Percentiles rank a stretch among this genome's conserved stretches.
Evolutionary conservation across 2,329 filamentous ascomycete genomes (phyloP).

Genomic region (Colletotrichum godetiae): DNA sequence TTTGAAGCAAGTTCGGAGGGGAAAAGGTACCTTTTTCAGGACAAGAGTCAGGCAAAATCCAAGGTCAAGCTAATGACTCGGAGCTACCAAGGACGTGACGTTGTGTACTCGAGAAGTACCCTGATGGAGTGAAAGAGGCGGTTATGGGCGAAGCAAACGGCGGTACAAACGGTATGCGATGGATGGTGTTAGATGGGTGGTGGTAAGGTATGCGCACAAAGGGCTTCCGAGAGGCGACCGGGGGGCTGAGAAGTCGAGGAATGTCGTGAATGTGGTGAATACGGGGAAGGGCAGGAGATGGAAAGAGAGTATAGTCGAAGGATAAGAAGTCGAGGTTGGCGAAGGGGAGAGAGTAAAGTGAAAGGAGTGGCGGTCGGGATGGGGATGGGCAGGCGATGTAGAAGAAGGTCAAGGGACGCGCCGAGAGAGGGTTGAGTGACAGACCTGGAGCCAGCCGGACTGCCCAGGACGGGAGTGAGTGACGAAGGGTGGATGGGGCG

Average conservation of each 20-base stretch:
- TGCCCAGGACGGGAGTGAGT: constrained; percentile 19
- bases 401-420: constrained; percentile 32
- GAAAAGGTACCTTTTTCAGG: constrained; percentile 26
- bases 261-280: constrained; percentile 18
- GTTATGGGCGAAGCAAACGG: constrained; percentile 16
- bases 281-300: not conserved
- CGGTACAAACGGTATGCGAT: constrained; percentile 9
- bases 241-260: constrained; percentile 28
- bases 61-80: constrained; percentile 40
- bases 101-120: constrained; percentile 20
- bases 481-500: constrained; percentile 27
- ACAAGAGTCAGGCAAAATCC: constrained; percentile 33
- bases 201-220: not conserved
- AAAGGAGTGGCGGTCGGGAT: constrained; percentile 7
- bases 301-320: not conserved
- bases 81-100: constrained; percentile 27
- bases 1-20: constrained; percentile 8
- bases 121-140: constrained; percentile 1
- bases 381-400: constrained; percentile 29
- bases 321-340: constrained; percentile 23
- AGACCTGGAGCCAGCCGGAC: constrained; percentile 5
- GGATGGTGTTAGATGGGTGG: not conserved
- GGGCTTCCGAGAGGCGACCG: not conserved
- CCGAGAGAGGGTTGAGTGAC: constrained; percentile 27
- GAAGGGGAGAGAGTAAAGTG: constrained; percentile 8